Evolutionary conservation across 2,329 filamentous ascomycete species (phyloP), one percentile per base, ranked within the genome.

Genomic region (Pseudogymnoascus sp.): DNA sequence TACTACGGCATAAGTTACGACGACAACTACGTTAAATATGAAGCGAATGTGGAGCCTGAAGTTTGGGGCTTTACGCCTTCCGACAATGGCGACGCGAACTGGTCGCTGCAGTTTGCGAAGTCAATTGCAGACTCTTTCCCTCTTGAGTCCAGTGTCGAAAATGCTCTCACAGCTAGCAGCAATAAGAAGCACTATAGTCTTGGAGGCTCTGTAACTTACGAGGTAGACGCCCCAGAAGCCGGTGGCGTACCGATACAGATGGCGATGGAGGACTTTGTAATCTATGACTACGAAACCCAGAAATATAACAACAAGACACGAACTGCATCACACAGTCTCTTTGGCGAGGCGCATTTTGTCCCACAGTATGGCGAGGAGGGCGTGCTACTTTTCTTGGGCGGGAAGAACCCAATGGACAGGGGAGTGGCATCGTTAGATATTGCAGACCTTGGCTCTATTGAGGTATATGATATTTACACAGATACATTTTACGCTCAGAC

Each of bases 331-430:
- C 27, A 60, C 25, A 29, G 25, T 65, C 12, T 58, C 37, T 21
- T 7, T 40, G 64, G 64, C 5, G 55, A 62, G 40, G 48, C 52
- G 12, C 48, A 64, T 5, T 64, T 58, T 31, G 58, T 65, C 25
- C 60, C 62, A 10, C 52, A 33, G 15, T 65, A 61, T 60, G 64
- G 64, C 15, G 31, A 64, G 18, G 37, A 61, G n/a, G 64, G 64
- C 10, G 58, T 65, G 13, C 18, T 65, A 10, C 9, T 65, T 36
- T 65, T 64, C 36, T 35, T 65, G n/a, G 64, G 60, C 21, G 62
- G 64, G 21, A 55, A 60, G 27, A 12, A 33, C 9, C 63, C 61
- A n/a, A 8, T 55, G 10, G 48, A 33, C 25, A 35, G 36, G 31
- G 36, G 40, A 21, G 39, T 13, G n/a, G 25, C 42, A 31, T 33